Evolutionary conservation across 1,284 basidiomycete genomes (phyloP).

Genomic region (Coriolopsis trogii): DNA sequence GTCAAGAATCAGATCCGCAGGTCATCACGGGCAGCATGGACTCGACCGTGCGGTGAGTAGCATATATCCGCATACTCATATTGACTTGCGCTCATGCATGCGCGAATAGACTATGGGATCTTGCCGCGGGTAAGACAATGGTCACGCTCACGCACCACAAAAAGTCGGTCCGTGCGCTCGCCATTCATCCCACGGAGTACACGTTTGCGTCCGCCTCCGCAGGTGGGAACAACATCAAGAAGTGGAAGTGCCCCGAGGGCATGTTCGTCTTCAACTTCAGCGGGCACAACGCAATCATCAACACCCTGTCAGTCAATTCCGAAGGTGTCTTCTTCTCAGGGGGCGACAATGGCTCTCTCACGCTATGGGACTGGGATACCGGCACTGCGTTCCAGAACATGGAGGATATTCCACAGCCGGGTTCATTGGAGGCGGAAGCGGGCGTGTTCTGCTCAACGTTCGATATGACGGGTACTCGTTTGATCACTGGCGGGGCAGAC

Average conservation of each 20-base stretch:
- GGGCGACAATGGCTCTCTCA: slow-evolving; percentile 88
- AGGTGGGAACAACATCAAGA: slow-evolving; percentile 98
- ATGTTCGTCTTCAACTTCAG: slow-evolving; percentile 94
- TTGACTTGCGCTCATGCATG: not conserved
- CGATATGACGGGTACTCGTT: slow-evolving; percentile 91
- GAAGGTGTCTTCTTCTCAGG: slow-evolving; percentile 98
- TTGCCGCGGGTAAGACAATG: slow-evolving; percentile 98
- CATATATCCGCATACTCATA: slow-evolving; percentile 27
- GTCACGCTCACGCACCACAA: slow-evolving; percentile 98
- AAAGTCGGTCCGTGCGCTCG: slow-evolving; percentile 93
- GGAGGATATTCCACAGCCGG: slow-evolving; percentile 95
- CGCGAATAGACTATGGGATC: slow-evolving; percentile 85
- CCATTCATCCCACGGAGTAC: slow-evolving; percentile 95
- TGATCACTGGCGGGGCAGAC: slow-evolving; percentile 97
- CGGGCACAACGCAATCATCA: slow-evolving; percentile 97
- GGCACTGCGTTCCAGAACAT: slow-evolving; percentile 95
- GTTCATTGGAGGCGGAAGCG: slow-evolving; percentile 95
- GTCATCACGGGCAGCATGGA: slow-evolving; percentile 99
- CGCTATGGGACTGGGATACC: slow-evolving; percentile 94
- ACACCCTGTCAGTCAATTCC: slow-evolving; percentile 91
- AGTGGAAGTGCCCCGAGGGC: slow-evolving; percentile 98
- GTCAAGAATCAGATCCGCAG: slow-evolving; percentile 96
- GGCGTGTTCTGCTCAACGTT: slow-evolving; percentile 97
- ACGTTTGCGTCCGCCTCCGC: slow-evolving; percentile 94
- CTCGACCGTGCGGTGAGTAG: slow-evolving; percentile 89